Evolutionary conservation across 2,329 filamentous ascomycete genomes (phyloP).

Genomic region (Incumbomyces lentus): DNA sequence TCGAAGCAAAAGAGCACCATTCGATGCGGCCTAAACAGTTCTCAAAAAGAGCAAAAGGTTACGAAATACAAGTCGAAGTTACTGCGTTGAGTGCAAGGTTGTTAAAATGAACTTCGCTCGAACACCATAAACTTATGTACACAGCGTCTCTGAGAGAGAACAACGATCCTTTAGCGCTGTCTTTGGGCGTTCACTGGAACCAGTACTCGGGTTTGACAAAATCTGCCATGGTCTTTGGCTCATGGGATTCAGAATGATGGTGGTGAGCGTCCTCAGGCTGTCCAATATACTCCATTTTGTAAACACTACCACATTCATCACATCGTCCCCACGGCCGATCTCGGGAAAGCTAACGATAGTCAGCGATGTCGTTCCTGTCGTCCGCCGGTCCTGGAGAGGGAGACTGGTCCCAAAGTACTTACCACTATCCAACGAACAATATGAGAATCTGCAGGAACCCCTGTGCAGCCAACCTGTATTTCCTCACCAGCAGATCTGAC

Average conservation of each 20-base stretch:
- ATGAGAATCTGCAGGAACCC: slow-evolving; percentile 86
- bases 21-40: too few species aligned
- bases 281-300: slow-evolving; percentile 97
- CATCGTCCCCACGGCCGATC: slow-evolving; percentile 89
- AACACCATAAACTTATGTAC: slow-evolving; percentile 5
- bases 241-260: slow-evolving; percentile 50
- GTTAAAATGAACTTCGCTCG: too few species aligned
- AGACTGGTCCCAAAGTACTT: slow-evolving; percentile 29
- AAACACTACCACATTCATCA: slow-evolving; percentile 89
- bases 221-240: slow-evolving; percentile 95
- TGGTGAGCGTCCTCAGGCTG: slow-evolving; percentile 57
- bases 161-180: background rate
- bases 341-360: slow-evolving; percentile 59
- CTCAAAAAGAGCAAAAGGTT: too few species aligned
- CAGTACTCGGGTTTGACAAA: slow-evolving; percentile 91
- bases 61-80: too few species aligned
- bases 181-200: slow-evolving; percentile 44
- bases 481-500: slow-evolving; percentile 90
- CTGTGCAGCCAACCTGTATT: slow-evolving; percentile 95
- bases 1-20: too few species aligned
- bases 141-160: background rate
- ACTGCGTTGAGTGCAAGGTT: too few species aligned
- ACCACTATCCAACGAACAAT: slow-evolving; percentile 81
- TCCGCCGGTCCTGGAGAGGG: background rate
- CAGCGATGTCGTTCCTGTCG: slow-evolving; percentile 2